Base-by-base conservation (phyloP, 2,329 filamentous ascomycete genomes). In the Fusarium sp. region DNA sequence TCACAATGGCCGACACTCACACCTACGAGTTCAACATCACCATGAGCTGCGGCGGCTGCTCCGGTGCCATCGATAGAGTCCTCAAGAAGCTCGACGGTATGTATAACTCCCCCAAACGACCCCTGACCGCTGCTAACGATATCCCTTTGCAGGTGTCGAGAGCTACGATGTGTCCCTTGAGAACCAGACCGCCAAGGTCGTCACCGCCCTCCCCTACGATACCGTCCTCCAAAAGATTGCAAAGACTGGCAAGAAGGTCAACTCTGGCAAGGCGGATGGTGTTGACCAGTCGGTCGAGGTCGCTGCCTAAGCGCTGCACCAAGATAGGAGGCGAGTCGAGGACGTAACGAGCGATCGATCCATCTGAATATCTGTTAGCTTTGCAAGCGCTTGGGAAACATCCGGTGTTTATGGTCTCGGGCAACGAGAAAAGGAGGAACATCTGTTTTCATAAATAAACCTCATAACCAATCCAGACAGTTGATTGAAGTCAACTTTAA, bases 1-100 rank as follows among this genome's bases (percentile, higher is more conserved):
- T 65, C 79, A 87, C 76, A 79, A 95, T 95, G 93, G 86, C 91
- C 69, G 90, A 92, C 76, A 94, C 78, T 48, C 94, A 98, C 87
- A 94, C 91, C 77, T 98, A 98, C 92, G 94, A 96, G 84, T 98
- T 98, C 88, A 92, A 95, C 84, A 90, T 98, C 83, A 88, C 87
- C 84, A 99, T 99, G 96, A 93, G 88, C 88, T 99, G 96, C 86
- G 91, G 94, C 82, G 96, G 96, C 83, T 99, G 96, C 91, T 98
- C 95, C 51, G 95, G 95, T 80, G 96, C 96, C 76, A 89, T 99
- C 50, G 93, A 97, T 85, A 90, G 95, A 59, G 95, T 98, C 51
- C 90, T 99, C 75, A 96, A 94, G 87, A 98, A 94, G 86, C 91
- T 97, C 6, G 93, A 97, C 26, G 95, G 95, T 97, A 81, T 75